phyloP scores from a whole-genome alignment of 1,284 basidiomycete genomes.

The Naganishia albida region DNA sequence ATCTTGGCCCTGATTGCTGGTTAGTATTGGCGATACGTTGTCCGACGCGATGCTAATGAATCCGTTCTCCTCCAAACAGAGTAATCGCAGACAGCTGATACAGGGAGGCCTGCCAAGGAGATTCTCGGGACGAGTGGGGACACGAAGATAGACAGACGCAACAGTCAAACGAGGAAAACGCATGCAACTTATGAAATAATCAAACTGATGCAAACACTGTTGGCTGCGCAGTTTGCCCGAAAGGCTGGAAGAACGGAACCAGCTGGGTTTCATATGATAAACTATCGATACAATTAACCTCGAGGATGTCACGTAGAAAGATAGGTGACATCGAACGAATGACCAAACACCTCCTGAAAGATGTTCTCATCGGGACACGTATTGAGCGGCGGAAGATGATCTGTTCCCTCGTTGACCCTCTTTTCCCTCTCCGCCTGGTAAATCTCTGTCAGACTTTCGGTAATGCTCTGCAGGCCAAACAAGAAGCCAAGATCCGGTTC shows the following conservation, averaged over 20 bases:
- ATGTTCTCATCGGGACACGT: constrained; percentile 44
- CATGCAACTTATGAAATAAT: too few relatives aligned
- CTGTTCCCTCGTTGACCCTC: constrained; percentile 31
- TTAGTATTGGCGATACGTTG: constrained; percentile 6
- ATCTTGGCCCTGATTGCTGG: constrained; percentile 34
- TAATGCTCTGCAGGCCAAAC: constrained; percentile 82
- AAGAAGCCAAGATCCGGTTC: constrained; percentile 92
- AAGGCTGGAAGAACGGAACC: too few relatives aligned
- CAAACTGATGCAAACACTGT: too few relatives aligned
- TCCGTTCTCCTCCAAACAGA: too few relatives aligned
- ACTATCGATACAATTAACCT: neutral
- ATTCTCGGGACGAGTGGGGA: too few relatives aligned
- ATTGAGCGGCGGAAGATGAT: constrained; percentile 34
- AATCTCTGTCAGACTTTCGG: constrained; percentile 70
- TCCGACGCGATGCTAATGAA: too few relatives aligned
- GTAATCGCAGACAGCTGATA: too few relatives aligned
- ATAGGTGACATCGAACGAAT: constrained; percentile 38
- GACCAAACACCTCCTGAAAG: constrained; percentile 40
- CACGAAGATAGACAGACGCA: too few relatives aligned
- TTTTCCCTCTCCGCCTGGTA: constrained; percentile 70
- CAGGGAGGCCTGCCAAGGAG: too few relatives aligned
- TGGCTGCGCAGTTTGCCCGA: too few relatives aligned
- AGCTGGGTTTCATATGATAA: neutral
- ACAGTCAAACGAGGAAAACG: too few relatives aligned
- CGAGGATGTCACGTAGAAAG: constrained; percentile 37